Conservation (phyloP, 306 rosid species). For the Senna siamea region DNA sequence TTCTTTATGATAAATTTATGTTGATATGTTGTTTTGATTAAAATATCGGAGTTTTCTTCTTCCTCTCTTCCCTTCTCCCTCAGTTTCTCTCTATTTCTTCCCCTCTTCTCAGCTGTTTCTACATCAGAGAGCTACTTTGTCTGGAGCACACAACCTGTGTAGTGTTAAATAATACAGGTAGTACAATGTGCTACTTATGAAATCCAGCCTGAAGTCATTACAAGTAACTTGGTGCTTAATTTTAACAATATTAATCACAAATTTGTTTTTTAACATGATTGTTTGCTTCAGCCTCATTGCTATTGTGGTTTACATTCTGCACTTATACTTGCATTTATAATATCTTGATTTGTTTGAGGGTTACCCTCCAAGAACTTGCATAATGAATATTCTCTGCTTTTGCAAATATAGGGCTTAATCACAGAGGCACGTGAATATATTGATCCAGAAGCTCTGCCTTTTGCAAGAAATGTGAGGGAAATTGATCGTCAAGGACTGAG, state of each 20-base stretch:
- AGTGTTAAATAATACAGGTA: neutral
- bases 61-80: too few relatives aligned
- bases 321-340: neutral
- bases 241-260: neutral
- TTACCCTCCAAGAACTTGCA: neutral
- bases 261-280: slow-evolving; percentile 30
- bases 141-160: too few relatives aligned
- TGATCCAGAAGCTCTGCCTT: slow-evolving; percentile 89
- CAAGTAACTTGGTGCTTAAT: neutral
- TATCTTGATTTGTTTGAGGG: neutral
- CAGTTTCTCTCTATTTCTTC: too few relatives aligned
- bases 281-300: slow-evolving; percentile 7
- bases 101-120: too few relatives aligned
- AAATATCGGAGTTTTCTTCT: too few relatives aligned
- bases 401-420: slow-evolving; percentile 78
- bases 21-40: too few relatives aligned
- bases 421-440: slow-evolving; percentile 82
- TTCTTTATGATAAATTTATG: too few relatives aligned
- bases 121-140: too few relatives aligned
- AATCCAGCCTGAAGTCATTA: neutral
- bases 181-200: neutral
- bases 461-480: slow-evolving; percentile 87
- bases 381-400: slow-evolving; percentile 29
- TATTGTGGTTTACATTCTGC: slow-evolving; percentile 7
- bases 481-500: slow-evolving; percentile 82